Conservation (phyloP, 169 alveolate species). For the Babesia gibsoni region DNA sequence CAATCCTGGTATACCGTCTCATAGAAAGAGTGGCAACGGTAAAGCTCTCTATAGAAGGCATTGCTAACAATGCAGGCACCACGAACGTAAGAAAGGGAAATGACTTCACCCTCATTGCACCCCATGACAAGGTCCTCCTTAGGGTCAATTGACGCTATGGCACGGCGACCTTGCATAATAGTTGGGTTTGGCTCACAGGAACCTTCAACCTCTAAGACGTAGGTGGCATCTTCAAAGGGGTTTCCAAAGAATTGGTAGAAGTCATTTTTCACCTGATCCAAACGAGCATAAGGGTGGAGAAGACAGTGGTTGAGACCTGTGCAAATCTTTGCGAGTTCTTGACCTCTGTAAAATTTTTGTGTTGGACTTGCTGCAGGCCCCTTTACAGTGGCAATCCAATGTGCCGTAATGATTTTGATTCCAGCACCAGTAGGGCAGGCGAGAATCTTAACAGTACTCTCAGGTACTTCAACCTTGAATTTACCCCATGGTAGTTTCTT, state of each 20-base stretch:
- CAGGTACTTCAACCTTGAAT: constrained; percentile 6
- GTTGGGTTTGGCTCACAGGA: constrained; percentile 13
- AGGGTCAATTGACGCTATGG: constrained; percentile 29
- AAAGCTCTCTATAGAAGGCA: constrained; percentile 4
- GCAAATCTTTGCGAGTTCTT: constrained; percentile 24
- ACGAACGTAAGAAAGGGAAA: constrained; percentile 41
- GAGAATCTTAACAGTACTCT: background rate
- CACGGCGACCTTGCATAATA: constrained; percentile 25
- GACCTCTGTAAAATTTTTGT: constrained; percentile 23
- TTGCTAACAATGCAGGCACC: constrained; percentile 27
- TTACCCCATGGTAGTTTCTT: background rate
- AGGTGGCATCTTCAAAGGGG: constrained; percentile 23
- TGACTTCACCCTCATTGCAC: constrained; percentile 53
- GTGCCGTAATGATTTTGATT: constrained; percentile 19
- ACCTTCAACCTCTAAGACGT: constrained; percentile 23
- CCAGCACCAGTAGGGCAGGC: constrained; percentile 32
- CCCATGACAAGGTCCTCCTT: constrained; percentile 33
- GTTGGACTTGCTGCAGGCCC: background rate
- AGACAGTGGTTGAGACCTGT: constrained; percentile 50
- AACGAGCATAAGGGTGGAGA: constrained; percentile 33
- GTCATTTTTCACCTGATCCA: constrained; percentile 4
- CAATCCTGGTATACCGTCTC: constrained; percentile 11
- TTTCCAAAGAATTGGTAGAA: constrained; percentile 35
- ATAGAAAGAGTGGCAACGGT: constrained; percentile 28
- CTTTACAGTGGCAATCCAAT: constrained; percentile 20